Evolutionary conservation across 2,329 filamentous ascomycete species (phyloP).

Genomic region (Penicillium sp.): DNA sequence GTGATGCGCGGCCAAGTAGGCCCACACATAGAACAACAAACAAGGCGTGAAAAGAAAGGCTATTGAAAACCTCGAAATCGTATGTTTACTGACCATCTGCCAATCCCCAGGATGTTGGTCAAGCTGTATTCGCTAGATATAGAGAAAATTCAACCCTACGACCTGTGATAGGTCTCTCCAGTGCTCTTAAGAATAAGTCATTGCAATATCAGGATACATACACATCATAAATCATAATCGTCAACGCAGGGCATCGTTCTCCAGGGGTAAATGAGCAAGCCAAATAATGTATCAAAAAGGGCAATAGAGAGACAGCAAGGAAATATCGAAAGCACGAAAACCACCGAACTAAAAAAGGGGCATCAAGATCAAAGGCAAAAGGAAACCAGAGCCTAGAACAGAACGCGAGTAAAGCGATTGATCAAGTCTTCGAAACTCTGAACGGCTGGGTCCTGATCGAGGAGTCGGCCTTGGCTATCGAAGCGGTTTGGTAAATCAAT

Average conservation of each 20-base stretch:
- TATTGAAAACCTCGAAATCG: no score
- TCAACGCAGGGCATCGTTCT: slow-evolving; percentile 8
- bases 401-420: slow-evolving; percentile 29
- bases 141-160: no score
- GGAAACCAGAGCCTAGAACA: slow-evolving; percentile 19
- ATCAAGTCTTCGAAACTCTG: slow-evolving; percentile 41
- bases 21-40: no score
- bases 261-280: background rate
- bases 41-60: no score
- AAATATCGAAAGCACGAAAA: background rate
- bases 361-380: background rate
- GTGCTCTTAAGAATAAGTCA: slow-evolving; percentile 1
- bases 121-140: no score
- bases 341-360: background rate
- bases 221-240: slow-evolving; percentile 20
- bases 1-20: no score
- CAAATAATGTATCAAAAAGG: slow-evolving; percentile 9
- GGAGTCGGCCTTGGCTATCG: slow-evolving; percentile 42
- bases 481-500: slow-evolving; percentile 48
- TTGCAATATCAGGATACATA: slow-evolving; percentile 10
- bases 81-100: no score
- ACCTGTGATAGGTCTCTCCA: no score
- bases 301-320: background rate
- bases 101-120: no score
- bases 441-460: slow-evolving; percentile 37